Evolutionary conservation across 148 eudicot species (phyloP).

Genomic region (Rhododendron ovatum): DNA sequence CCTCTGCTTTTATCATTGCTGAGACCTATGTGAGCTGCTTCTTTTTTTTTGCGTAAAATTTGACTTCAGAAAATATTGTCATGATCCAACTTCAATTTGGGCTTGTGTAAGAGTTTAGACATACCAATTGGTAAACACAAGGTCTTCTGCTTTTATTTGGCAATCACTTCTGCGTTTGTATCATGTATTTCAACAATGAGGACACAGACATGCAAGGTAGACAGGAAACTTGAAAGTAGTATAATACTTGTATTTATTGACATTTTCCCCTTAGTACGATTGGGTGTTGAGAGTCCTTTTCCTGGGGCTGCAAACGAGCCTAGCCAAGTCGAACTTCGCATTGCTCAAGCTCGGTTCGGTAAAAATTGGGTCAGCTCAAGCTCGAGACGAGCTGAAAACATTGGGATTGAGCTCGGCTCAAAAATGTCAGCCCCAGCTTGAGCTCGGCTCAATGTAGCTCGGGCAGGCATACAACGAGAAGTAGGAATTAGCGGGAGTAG

Average conservation of each 20-base stretch:
- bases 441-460: no score
- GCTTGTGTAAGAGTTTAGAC: not conserved
- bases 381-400: not conserved
- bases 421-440: no score
- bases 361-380: not conserved
- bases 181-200: not conserved
- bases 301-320: not conserved
- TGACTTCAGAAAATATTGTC: not conserved
- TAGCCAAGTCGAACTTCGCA: not conserved
- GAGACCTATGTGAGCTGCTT: not conserved
- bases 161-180: not conserved
- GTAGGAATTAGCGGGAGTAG: not conserved
- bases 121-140: not conserved
- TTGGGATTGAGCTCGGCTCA: not conserved
- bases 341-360: not conserved
- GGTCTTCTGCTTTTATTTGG: not conserved
- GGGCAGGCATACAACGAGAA: not conserved
- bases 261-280: no score
- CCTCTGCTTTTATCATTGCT: not conserved
- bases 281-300: not conserved
- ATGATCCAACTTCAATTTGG: not conserved
- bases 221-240: no score
- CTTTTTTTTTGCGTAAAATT: not conserved
- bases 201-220: not conserved
- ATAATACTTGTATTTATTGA: no score